Conservation (phyloP, 2,329 filamentous ascomycete genomes). For the Colletotrichum sp. region DNA sequence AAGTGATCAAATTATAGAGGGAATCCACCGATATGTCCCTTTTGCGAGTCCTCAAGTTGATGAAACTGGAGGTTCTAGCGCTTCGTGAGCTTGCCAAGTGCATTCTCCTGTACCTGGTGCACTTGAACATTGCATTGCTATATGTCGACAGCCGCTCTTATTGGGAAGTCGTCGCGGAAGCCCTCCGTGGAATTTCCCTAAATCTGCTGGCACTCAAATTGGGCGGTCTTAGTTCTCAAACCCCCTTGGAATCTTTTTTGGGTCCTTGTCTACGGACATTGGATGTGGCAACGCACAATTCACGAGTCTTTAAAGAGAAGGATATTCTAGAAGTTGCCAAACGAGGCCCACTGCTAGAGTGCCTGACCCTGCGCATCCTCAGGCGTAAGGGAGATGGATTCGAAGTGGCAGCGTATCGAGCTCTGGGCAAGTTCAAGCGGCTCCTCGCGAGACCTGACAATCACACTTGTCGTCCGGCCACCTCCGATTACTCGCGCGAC, state of each 20-base stretch:
- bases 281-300: neutral
- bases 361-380: neutral
- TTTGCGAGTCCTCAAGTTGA: neutral
- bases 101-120: neutral
- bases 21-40: neutral
- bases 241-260: rapidly evolving
- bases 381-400: neutral
- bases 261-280: neutral
- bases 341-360: neutral
- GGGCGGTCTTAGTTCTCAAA: neutral
- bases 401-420: neutral
- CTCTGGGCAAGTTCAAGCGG: neutral
- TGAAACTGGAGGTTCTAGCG: neutral
- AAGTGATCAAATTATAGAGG: neutral
- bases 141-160: neutral
- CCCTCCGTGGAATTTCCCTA: neutral
- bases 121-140: neutral
- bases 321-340: neutral
- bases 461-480: neutral
- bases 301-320: neutral
- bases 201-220: rapidly evolving
- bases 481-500: neutral
- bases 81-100: neutral
- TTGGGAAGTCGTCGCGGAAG: neutral
- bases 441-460: neutral